Conservation (phyloP, 2,329 filamentous ascomycete genomes). For the Albifimbria verrucaria region DNA sequence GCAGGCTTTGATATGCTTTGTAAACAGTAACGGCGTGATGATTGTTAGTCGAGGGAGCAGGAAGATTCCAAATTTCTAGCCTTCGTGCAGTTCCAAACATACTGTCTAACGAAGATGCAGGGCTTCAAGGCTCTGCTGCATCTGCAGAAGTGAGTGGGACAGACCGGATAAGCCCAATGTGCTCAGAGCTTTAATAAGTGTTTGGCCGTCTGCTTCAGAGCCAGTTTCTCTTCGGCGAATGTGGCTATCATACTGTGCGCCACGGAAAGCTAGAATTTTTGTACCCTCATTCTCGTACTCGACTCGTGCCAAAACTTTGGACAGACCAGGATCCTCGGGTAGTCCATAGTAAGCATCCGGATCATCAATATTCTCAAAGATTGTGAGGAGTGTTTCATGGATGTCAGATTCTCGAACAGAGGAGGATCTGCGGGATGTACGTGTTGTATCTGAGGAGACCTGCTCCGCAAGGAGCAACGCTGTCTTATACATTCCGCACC, state of each 20-base stretch:
- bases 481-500: slow-evolving; percentile 82
- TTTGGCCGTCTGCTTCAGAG: slow-evolving; percentile 59
- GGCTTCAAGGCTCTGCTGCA: slow-evolving; percentile 57
- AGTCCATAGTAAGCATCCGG: slow-evolving; percentile 95
- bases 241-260: slow-evolving; percentile 85
- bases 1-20: slow-evolving; percentile 75
- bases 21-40: slow-evolving; percentile 71
- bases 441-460: slow-evolving; percentile 52
- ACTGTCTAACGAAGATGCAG: slow-evolving; percentile 60
- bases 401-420: slow-evolving; percentile 51
- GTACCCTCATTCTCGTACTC: slow-evolving; percentile 87
- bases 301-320: slow-evolving; percentile 74
- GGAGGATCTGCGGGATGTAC: slow-evolving; percentile 66
- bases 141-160: slow-evolving; percentile 73
- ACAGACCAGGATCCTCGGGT: slow-evolving; percentile 71
- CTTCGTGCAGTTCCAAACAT: slow-evolving; percentile 78
- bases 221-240: slow-evolving; percentile 59
- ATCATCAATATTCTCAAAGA: slow-evolving; percentile 92
- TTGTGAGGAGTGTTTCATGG: slow-evolving; percentile 68
- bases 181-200: slow-evolving; percentile 73
- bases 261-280: slow-evolving; percentile 85
- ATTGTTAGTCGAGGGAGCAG: slow-evolving; percentile 60
- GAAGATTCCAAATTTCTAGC: slow-evolving; percentile 89
- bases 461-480: slow-evolving; percentile 82
- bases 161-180: slow-evolving; percentile 81